Evolutionary conservation across 2,329 filamentous ascomycete species (phyloP).

Genomic region (Pseudogymnoascus sp.): DNA sequence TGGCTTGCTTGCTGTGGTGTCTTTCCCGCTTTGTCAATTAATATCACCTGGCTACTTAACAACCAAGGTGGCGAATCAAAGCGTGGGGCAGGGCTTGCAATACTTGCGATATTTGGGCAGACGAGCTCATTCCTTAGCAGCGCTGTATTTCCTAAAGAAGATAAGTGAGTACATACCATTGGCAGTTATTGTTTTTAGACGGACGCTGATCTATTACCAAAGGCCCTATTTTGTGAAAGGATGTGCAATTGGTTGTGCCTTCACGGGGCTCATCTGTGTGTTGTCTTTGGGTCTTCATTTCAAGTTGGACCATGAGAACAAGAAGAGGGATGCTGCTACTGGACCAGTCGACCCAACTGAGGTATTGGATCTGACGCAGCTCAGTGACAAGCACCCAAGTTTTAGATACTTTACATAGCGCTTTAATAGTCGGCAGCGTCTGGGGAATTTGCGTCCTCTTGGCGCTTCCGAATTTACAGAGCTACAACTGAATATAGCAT

Average conservation of each 20-base stretch:
- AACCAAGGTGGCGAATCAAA: constrained; percentile 29
- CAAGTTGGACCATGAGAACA: constrained; percentile 11
- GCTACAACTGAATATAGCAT: neutral
- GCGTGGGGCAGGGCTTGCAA: constrained; percentile 23
- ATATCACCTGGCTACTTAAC: constrained; percentile 29
- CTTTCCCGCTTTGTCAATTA: constrained; percentile 28
- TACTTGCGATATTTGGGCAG: constrained; percentile 26
- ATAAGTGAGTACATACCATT: constrained; percentile 16
- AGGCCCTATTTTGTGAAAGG: constrained; percentile 31
- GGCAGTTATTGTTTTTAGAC: constrained; percentile 12
- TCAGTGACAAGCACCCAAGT: constrained; percentile 38
- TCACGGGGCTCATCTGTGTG: constrained; percentile 9
- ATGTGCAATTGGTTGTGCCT: constrained; percentile 10
- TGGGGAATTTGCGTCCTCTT: neutral
- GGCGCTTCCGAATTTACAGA: neutral
- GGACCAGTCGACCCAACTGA: constrained; percentile 6
- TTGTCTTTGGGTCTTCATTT: constrained; percentile 14
- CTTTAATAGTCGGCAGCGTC: neutral
- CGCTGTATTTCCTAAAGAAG: constrained; percentile 21
- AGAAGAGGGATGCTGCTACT: neutral
- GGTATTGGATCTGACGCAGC: constrained; percentile 11
- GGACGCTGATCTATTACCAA: constrained; percentile 30
- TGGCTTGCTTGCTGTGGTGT: constrained; percentile 32
- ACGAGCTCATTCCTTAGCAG: constrained; percentile 28
- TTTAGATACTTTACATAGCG: constrained; percentile 40